phyloP scores from a whole-genome alignment of 257 asterid genomes.

The Fraxinus quadrangulata region DNA sequence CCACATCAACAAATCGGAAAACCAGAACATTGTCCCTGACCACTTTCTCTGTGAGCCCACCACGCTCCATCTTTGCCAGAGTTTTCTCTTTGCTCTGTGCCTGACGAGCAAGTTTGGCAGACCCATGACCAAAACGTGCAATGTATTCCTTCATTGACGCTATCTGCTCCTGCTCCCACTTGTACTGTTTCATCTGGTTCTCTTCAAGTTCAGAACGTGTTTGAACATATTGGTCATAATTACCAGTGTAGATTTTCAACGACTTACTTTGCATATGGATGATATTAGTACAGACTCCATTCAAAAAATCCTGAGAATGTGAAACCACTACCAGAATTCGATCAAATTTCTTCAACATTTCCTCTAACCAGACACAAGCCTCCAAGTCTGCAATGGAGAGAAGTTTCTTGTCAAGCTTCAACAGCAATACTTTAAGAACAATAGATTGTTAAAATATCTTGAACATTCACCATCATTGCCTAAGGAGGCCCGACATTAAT shows the following conservation, averaged over 20 bases:
- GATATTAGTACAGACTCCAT: conserved; percentile 96
- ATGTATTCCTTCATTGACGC: conserved; percentile 93
- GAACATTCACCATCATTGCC: background rate
- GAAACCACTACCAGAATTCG: conserved; percentile 94
- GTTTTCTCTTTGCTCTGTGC: conserved; percentile 99
- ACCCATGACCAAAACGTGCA: conserved; percentile 98
- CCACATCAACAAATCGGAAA: conserved; percentile 82
- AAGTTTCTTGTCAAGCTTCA: background rate
- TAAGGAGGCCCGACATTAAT: background rate
- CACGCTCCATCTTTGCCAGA: conserved; percentile 95
- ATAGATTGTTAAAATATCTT: background rate
- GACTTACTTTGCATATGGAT: conserved; percentile 92
- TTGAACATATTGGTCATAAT: conserved; percentile 87
- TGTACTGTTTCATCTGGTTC: conserved; percentile 97
- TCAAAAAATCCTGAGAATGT: conserved; percentile 95
- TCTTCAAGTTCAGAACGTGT: conserved; percentile 95
- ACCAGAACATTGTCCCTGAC: conserved; percentile 66
- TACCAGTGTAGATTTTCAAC: conserved; percentile 80
- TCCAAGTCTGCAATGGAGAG: conserved; percentile 63
- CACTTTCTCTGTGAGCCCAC: conserved; percentile 95
- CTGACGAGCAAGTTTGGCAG: conserved; percentile 99
- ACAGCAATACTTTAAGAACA: background rate
- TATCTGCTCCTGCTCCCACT: conserved; percentile 99
- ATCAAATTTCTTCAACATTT: conserved; percentile 77
- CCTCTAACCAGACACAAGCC: conserved; percentile 99